Evolutionary conservation across 345 rosid species (phyloP).

Genomic region (Melaleuca quinquenervia): DNA sequence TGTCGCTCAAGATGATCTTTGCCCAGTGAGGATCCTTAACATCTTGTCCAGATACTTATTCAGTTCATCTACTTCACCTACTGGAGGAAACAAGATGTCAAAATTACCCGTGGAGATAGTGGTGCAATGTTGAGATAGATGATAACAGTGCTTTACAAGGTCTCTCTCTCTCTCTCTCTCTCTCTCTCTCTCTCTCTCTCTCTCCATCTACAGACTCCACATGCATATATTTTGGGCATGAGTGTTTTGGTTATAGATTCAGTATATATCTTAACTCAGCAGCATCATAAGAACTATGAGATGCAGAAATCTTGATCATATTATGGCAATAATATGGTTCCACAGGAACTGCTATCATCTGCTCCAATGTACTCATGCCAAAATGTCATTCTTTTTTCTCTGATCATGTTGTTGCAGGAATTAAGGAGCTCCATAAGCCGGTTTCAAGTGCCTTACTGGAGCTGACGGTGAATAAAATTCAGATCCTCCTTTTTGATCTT

Average conservation of each 20-base stretch:
- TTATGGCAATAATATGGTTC: background rate
- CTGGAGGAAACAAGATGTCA: conserved; percentile 1
- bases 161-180: background rate
- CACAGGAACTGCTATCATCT: background rate
- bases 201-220: too few species aligned
- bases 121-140: background rate
- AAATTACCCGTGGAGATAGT: background rate
- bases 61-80: conserved; percentile 55
- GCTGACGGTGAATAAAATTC: background rate
- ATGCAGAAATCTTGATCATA: background rate
- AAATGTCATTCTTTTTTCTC: background rate
- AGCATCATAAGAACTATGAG: background rate
- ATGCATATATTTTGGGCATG: background rate
- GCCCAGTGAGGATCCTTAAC: conserved; percentile 5
- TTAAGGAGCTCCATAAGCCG: background rate
- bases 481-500: background rate
- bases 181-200: background rate
- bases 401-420: background rate
- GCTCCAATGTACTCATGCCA: background rate
- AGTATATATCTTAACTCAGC: background rate
- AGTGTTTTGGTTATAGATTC: background rate
- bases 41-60: conserved; percentile 47
- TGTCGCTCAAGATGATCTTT: background rate
- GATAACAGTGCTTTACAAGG: background rate
- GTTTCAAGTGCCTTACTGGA: background rate